phyloP scores from a whole-genome alignment of 768 basidiomycete genomes.

The Boletellus emodensis region DNA sequence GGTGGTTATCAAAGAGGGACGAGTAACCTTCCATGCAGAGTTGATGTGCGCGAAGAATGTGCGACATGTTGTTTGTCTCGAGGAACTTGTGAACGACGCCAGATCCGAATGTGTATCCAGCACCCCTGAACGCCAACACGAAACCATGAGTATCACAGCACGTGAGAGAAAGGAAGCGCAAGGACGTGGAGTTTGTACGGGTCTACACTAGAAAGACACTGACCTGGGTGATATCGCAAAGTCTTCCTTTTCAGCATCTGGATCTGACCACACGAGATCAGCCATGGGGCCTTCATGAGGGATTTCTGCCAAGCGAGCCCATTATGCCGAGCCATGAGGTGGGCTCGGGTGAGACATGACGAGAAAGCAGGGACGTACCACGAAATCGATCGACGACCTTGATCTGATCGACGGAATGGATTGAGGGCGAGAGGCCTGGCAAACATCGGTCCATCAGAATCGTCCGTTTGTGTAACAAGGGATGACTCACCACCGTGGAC shows the following conservation, averaged over 20 bases:
- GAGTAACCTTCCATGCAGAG: slow-evolving; percentile 99
- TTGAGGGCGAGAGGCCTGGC: slow-evolving; percentile 90
- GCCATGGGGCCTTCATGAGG: slow-evolving; percentile 99
- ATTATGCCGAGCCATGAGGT: slow-evolving; percentile 20
- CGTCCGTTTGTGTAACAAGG: neutral
- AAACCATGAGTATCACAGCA: slow-evolving; percentile 9
- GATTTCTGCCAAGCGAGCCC: slow-evolving; percentile 60
- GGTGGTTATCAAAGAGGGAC: slow-evolving; percentile 93
- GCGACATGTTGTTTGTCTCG: slow-evolving; percentile 92
- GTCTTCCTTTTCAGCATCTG: slow-evolving; percentile 98
- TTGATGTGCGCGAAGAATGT: slow-evolving; percentile 97
- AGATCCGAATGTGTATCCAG: slow-evolving; percentile 97
- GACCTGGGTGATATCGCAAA: slow-evolving; percentile 98
- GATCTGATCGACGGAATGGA: slow-evolving; percentile 99
- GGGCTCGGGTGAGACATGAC: slow-evolving; percentile 18
- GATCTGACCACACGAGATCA: slow-evolving; percentile 99
- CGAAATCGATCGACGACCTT: slow-evolving; percentile 98
- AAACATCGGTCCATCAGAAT: slow-evolving; percentile 6
- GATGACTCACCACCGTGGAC: slow-evolving; percentile 83
- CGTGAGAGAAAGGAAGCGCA: slow-evolving; percentile 9
- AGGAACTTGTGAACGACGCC: slow-evolving; percentile 98
- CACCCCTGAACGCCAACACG: slow-evolving; percentile 57
- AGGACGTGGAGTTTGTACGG: slow-evolving; percentile 8
- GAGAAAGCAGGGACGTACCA: slow-evolving; percentile 46
- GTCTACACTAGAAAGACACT: slow-evolving; percentile 22